Conservation (phyloP, 108 stramenopile genomes). For the Skeletonema grethae region DNA sequence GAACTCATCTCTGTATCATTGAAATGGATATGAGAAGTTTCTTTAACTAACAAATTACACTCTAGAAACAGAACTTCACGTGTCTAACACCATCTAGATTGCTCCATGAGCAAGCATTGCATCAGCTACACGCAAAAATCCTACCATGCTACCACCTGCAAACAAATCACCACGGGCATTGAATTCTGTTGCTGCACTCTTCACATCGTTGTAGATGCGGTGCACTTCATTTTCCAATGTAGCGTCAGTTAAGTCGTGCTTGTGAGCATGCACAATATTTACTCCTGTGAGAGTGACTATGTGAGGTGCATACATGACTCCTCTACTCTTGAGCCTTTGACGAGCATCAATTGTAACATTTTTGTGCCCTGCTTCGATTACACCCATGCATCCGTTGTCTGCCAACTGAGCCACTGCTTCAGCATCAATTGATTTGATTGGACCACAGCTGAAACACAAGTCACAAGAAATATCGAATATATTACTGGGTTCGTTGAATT, state of each 20-base stretch:
- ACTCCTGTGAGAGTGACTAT: conserved; percentile 87
- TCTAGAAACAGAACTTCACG: neutral
- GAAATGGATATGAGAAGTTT: neutral
- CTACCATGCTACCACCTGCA: conserved; percentile 90
- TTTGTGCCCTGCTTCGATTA: conserved; percentile 91
- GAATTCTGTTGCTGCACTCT: conserved; percentile 92
- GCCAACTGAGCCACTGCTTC: conserved; percentile 77
- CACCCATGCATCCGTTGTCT: conserved; percentile 88
- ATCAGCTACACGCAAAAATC: conserved; percentile 95
- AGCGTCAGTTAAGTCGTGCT: conserved; percentile 72
- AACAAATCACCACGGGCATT: conserved; percentile 93
- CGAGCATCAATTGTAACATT: conserved; percentile 76
- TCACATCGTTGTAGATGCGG: conserved; percentile 86
- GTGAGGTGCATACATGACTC: conserved; percentile 89
- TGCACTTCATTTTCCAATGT: conserved; percentile 72
- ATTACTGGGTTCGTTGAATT: conserved; percentile 82
- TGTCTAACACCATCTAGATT: conserved; percentile 53
- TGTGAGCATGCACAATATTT: conserved; percentile 80
- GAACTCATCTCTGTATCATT: no score
- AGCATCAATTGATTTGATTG: conserved; percentile 77
- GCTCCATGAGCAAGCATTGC: conserved; percentile 95
- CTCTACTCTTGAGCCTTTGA: conserved; percentile 83
- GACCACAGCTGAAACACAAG: conserved; percentile 91
- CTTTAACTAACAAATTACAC: neutral
- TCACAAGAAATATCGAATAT: conserved; percentile 91